Percentiles rank a stretch among this genome's conserved stretches.
Evolutionary conservation across 139 green algal genomes (phyloP).

Genomic region (Bryopsis sp.): DNA sequence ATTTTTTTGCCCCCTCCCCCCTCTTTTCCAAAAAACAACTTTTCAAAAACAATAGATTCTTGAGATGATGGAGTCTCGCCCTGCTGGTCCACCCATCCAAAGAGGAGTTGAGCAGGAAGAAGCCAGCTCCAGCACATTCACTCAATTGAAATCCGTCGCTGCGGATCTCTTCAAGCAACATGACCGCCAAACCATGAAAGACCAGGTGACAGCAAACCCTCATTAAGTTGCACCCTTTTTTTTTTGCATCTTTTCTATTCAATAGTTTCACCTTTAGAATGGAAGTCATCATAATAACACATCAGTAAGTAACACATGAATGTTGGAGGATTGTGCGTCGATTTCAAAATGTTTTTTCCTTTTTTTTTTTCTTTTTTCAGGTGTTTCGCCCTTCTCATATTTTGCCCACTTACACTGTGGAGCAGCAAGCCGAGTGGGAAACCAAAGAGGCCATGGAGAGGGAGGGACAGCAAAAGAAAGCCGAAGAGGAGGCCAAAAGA

Average conservation of each 20-base stretch:
- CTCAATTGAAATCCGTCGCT: not conserved
- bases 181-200: not conserved
- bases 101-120: not conserved
- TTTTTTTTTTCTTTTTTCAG: not conserved
- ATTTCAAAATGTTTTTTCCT: not conserved
- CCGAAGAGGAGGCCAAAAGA: slow-evolving; percentile 39
- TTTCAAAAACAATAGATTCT: too few species aligned
- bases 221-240: not conserved
- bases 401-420: slow-evolving; percentile 61
- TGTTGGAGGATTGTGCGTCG: not conserved
- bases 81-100: not conserved
- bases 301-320: not conserved
- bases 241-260: not conserved
- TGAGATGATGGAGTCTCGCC: too few species aligned
- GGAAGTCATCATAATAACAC: not conserved
- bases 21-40: too few species aligned
- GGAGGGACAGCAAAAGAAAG: slow-evolving; percentile 26
- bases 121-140: not conserved
- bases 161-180: not conserved
- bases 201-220: not conserved
- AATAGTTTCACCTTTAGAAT: not conserved
- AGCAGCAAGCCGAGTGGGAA: slow-evolving; percentile 39
- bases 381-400: slow-evolving; percentile 70
- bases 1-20: too few species aligned
- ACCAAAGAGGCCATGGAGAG: slow-evolving; percentile 19